Conservation (phyloP, 2,329 filamentous ascomycete genomes). For the Exophiala phaeomuriformis region DNA sequence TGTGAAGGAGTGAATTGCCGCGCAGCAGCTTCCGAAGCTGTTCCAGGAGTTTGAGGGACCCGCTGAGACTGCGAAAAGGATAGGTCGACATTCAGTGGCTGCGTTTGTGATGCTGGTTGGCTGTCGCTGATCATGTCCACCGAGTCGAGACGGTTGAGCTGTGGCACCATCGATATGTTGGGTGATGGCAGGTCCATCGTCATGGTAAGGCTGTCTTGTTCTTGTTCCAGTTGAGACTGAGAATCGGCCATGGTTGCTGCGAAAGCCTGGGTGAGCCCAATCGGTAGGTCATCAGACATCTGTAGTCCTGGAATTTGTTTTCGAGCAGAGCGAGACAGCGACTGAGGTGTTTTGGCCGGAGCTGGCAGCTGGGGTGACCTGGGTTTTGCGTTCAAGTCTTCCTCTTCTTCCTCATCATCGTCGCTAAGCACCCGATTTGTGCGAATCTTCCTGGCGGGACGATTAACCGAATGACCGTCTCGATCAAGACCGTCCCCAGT, state of each 20-base stretch:
- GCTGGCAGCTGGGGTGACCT: conserved; percentile 26
- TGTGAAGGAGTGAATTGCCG: conserved; percentile 32
- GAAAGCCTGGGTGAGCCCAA: conserved; percentile 84
- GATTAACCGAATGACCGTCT: conserved; percentile 16
- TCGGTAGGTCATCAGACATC: conserved; percentile 37
- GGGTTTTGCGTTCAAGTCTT: conserved; percentile 32
- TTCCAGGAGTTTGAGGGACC: conserved; percentile 24
- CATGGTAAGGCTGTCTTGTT: conserved; percentile 47
- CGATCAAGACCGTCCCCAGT: conserved; percentile 42
- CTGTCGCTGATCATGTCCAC: conserved; percentile 55
- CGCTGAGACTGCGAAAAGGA: conserved; percentile 56
- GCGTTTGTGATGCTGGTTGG: conserved; percentile 41
- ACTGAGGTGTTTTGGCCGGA: conserved; percentile 46
- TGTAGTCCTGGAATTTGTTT: conserved; percentile 65
- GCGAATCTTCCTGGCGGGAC: conserved; percentile 44
- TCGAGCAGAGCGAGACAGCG: conserved; percentile 60
- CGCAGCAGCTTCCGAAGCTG: conserved; percentile 4
- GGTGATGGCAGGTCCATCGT: conserved; percentile 48
- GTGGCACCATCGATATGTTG: conserved; percentile 46
- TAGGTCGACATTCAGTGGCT: conserved; percentile 44
- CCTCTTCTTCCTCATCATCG: conserved; percentile 59
- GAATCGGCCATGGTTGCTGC: conserved; percentile 74
- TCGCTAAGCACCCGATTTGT: conserved; percentile 57
- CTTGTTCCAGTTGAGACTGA: conserved; percentile 28
- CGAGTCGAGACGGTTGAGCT: conserved; percentile 53